Evolutionary conservation across 371 early-diverging fungal genomes (phyloP), one percentile per base, ranked within the genome.

Genomic region (Entomophthora muscae): DNA sequence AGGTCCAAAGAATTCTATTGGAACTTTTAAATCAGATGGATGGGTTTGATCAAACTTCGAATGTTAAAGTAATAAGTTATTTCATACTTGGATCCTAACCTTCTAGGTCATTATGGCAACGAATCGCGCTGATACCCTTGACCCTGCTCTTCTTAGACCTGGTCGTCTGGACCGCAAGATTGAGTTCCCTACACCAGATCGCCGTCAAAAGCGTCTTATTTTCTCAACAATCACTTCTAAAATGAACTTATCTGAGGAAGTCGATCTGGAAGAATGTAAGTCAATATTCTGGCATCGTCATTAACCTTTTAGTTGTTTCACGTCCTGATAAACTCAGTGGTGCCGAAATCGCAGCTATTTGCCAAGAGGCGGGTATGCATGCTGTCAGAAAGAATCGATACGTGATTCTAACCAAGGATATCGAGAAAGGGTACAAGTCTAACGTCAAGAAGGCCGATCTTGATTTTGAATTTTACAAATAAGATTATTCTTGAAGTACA

Each of bases 11-110:
- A 79, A 98, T 99, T 72, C 74, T 99, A 31, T 76, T 99, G 17
- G 99, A 99, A 78, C 80, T 99, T 66, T 80, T 99, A 66, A 99
- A 93, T 74, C 99, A 99, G 80, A 98, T 99, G 99, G 99, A 99
- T 72, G 99, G 99, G 31, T 99, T 99, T 74, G 99, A 99, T 72
- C 98, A 98, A 76, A 89, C 91, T 3, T 86, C 89, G 26, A 98
- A 97, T 75, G 98, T 99, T 68, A 98, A 96, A 82, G 88, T 84
- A 74, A 30, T 54, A 24, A 57, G 27, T 22, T 32, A 53, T 13
- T 3, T 23, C 27, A 13, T 57, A 32, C 54, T 3, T 28, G 10
- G n/a, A 22, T 33, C 17, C 28, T n/a, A 10, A 30, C 60, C 33
- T 22, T 73, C 12, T 74, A 89, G 84, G 99, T 99, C 27, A 99